Percentiles rank a stretch among this genome's conserved stretches.
phyloP scores from a whole-genome alignment of 345 rosid genomes.

The Draba incana region DNA sequence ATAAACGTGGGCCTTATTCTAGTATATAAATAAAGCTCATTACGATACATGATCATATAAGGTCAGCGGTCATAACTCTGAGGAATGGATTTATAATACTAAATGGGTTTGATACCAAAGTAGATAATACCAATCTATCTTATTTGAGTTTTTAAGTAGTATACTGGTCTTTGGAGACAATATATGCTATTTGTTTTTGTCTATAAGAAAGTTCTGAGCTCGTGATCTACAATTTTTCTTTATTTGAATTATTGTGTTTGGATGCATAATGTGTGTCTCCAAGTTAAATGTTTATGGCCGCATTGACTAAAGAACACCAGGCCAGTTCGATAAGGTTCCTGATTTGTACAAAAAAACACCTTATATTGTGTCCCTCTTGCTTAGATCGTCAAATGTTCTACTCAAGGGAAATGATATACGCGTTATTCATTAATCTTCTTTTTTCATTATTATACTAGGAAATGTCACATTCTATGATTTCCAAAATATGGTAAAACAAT shows the following conservation, averaged over 20 bases:
- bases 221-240: too few species aligned
- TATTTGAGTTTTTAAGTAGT: slow-evolving; percentile 4
- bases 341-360: not conserved
- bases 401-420: not conserved
- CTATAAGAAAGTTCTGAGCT: not conserved
- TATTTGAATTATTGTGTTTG: too few species aligned
- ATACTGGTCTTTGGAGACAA: not conserved
- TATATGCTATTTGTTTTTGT: not conserved
- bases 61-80: not conserved
- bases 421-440: not conserved
- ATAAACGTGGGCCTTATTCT: too few species aligned
- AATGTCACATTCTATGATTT: too few species aligned
- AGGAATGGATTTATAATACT: not conserved
- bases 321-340: not conserved
- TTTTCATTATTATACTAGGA: too few species aligned
- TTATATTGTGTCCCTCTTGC: not conserved
- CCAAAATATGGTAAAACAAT: too few species aligned
- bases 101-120: not conserved
- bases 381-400: not conserved
- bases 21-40: too few species aligned
- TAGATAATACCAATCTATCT: not conserved
- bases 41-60: not conserved
- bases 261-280: not conserved
- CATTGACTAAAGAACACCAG: not conserved
- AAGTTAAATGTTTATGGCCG: not conserved